phyloP scores from a whole-genome alignment of 2,329 filamentous ascomycete species.

The Bipolaris zeicola region DNA sequence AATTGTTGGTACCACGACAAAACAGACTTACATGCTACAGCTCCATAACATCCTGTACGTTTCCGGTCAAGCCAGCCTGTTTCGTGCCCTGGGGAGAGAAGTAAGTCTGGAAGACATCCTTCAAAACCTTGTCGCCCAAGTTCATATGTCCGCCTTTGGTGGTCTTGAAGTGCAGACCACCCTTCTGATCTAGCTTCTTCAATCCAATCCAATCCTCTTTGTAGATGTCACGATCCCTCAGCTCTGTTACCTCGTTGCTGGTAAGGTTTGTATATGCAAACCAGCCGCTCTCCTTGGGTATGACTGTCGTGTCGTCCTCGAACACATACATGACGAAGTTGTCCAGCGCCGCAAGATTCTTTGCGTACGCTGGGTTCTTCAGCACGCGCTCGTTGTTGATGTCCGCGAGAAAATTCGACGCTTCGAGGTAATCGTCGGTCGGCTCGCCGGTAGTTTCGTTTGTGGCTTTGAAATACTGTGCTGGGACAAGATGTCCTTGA shows the following conservation, averaged over 20 bases:
- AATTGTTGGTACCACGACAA: not conserved
- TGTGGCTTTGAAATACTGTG: slow-evolving; percentile 87
- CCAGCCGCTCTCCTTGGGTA: slow-evolving; percentile 90
- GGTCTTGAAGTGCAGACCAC: slow-evolving; percentile 75
- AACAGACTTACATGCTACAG: slow-evolving; percentile 19
- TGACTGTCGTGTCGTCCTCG: slow-evolving; percentile 79
- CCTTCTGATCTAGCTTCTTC: slow-evolving; percentile 76
- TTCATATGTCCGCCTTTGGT: slow-evolving; percentile 84
- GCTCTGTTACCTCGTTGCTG: slow-evolving; percentile 63
- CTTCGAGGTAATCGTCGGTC: slow-evolving; percentile 70
- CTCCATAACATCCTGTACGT: slow-evolving; percentile 34
- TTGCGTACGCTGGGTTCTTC: slow-evolving; percentile 77
- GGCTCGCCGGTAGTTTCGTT: slow-evolving; percentile 61
- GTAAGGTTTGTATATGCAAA: slow-evolving; percentile 79
- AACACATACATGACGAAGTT: slow-evolving; percentile 92
- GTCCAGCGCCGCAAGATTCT: slow-evolving; percentile 71
- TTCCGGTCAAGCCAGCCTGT: slow-evolving; percentile 13
- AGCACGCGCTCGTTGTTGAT: slow-evolving; percentile 86
- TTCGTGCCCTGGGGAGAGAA: slow-evolving; percentile 57
- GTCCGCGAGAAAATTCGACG: slow-evolving; percentile 89
- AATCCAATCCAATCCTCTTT: slow-evolving; percentile 93
- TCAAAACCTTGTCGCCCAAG: slow-evolving; percentile 69
- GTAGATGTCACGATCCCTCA: slow-evolving; percentile 76
- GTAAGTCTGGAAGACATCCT: slow-evolving; percentile 68
- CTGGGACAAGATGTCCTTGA: slow-evolving; percentile 81